Percentiles rank a stretch among this genome's conserved stretches.
phyloP scores from a whole-genome alignment of 257 asterid genomes.

The Ajuga chamaepitys region DNA sequence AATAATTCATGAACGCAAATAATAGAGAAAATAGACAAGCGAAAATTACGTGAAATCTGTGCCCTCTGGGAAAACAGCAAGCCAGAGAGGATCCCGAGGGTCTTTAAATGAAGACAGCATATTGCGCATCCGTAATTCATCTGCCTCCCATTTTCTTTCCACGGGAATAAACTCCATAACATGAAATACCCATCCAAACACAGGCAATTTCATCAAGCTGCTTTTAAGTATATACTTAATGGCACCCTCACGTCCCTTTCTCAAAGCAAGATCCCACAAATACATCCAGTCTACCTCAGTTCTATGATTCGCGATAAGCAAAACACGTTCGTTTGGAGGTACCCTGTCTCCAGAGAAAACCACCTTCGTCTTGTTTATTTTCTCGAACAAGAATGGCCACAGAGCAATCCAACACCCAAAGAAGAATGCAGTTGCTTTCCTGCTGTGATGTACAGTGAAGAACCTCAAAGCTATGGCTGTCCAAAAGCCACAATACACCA shows the following conservation, averaged over 20 bases:
- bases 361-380: slow-evolving; percentile 65
- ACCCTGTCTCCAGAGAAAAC: slow-evolving; percentile 75
- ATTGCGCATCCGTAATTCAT: slow-evolving; percentile 40
- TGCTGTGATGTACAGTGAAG: slow-evolving; percentile 55
- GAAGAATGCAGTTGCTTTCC: slow-evolving; percentile 51
- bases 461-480: slow-evolving; percentile 48
- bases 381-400: slow-evolving; percentile 88
- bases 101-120: slow-evolving; percentile 54
- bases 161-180: slow-evolving; percentile 82
- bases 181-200: slow-evolving; percentile 92
- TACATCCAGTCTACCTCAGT: slow-evolving; percentile 98
- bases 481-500: slow-evolving; percentile 66
- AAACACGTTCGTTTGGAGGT: slow-evolving; percentile 54
- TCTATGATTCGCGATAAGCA: slow-evolving; percentile 77
- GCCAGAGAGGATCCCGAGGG: slow-evolving; percentile 75
- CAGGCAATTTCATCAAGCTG: slow-evolving; percentile 81
- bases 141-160: slow-evolving; percentile 86
- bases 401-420: slow-evolving; percentile 84
- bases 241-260: slow-evolving; percentile 61
- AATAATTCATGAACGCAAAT: not conserved
- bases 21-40: not conserved
- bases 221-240: slow-evolving; percentile 75
- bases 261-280: slow-evolving; percentile 84
- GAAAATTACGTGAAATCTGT: slow-evolving; percentile 79
- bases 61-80: slow-evolving; percentile 92